Percentiles rank a stretch among this genome's conserved stretches.
These are phyloP conservation scores for Prunella vulgaris DNA, from an alignment of 257 asterid species.

Conservation along the genomic window DNA sequence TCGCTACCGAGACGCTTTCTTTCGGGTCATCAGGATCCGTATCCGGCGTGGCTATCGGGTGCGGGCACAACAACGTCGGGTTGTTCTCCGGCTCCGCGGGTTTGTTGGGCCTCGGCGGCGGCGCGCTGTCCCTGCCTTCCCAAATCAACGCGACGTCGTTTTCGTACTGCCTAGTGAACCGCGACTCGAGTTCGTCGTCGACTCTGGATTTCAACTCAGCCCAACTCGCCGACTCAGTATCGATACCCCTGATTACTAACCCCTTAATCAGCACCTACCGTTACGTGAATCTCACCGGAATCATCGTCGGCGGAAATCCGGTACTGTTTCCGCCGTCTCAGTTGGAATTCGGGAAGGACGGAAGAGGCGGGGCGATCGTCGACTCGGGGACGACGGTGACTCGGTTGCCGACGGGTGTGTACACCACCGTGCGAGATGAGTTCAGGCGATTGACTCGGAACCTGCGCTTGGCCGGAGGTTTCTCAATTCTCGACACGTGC, in stretches of 20 bases:
- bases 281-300: constrained; percentile 63
- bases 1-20: constrained; percentile 63
- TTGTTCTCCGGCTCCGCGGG: constrained; percentile 67
- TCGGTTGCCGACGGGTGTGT: constrained; percentile 50
- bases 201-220: constrained; percentile 68
- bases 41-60: constrained; percentile 52
- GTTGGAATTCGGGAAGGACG: constrained; percentile 38
- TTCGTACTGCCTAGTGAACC: constrained; percentile 73
- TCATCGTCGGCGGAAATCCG: constrained; percentile 50
- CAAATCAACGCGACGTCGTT: constrained; percentile 66
- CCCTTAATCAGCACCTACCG: constrained; percentile 30
- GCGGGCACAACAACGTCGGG: constrained; percentile 76
- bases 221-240: constrained; percentile 47
- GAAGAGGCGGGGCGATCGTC: constrained; percentile 75
- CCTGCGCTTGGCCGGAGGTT: constrained; percentile 27
- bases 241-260: constrained; percentile 50
- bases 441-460: constrained; percentile 32
- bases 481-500: constrained; percentile 74
- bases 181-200: constrained; percentile 61
- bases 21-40: constrained; percentile 51
- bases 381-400: constrained; percentile 95
- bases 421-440: constrained; percentile 42
- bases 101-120: constrained; percentile 65
- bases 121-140: constrained; percentile 51
- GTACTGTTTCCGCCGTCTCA: constrained; percentile 31